These are phyloP conservation scores for Talaromyces pinophilus DNA, from an alignment of 2,329 filamentous ascomycete genomes.

Conservation along the genomic window DNA sequence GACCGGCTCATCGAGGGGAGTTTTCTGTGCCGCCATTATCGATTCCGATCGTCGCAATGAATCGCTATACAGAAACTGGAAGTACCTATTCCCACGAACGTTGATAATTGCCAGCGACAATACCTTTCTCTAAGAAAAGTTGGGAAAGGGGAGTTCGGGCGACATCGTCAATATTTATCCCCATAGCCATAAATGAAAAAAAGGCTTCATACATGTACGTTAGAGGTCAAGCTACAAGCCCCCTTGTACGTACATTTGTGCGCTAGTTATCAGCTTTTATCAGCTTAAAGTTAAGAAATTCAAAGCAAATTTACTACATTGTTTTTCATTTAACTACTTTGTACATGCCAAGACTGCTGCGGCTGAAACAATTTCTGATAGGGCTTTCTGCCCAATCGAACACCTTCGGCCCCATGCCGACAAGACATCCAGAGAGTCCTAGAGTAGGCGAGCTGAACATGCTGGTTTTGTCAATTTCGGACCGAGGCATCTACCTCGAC, in stretches of 20 bases:
- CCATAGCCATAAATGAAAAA: neutral
- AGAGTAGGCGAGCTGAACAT: neutral
- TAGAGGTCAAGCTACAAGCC: neutral
- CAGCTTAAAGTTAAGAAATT: no score
- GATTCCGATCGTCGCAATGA: neutral
- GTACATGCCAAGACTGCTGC: neutral
- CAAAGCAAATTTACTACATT: neutral
- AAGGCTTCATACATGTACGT: neutral
- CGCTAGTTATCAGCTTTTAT: neutral
- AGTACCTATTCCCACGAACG: neutral
- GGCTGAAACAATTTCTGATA: neutral
- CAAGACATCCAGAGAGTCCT: no score
- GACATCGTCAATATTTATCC: neutral
- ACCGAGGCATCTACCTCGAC: no score
- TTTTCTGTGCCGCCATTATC: neutral
- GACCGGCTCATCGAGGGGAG: conserved; percentile 3
- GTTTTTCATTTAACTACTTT: no score
- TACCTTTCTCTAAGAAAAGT: neutral
- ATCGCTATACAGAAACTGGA: neutral
- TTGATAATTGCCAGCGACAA: neutral
- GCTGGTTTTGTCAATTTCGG: no score
- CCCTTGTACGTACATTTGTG: neutral
- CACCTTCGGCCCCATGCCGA: no score
- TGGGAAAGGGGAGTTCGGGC: neutral
- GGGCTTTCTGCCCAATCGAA: neutral